Evolutionary conservation across 2,329 filamentous ascomycete species (phyloP).

Genomic region (Colletotrichum neosansevieriae): DNA sequence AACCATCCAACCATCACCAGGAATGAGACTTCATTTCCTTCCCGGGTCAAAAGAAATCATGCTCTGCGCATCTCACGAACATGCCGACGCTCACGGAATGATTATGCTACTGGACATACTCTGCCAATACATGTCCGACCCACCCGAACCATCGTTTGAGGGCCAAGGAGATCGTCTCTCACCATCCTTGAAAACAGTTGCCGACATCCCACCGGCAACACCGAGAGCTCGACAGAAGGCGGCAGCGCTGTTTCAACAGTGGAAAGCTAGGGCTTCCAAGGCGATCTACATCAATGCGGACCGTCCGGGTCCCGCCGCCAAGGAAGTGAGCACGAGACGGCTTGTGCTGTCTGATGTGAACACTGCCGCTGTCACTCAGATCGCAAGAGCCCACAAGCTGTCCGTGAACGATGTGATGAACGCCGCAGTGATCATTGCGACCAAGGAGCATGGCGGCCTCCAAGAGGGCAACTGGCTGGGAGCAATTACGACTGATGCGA

Average conservation of each 20-base stretch:
- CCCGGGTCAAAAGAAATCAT: conserved; percentile 9
- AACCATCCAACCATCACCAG: background rate
- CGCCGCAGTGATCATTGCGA: background rate
- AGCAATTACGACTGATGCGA: background rate
- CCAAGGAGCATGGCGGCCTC: background rate
- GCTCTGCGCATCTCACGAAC: conserved; percentile 10
- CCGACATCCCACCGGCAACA: background rate
- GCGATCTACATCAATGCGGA: no score
- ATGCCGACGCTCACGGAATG: conserved; percentile 9
- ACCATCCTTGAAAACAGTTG: conserved; percentile 1
- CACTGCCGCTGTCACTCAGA: background rate
- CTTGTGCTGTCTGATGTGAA: background rate
- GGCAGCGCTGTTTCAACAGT: background rate
- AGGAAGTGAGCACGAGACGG: background rate
- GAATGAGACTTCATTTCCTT: conserved; percentile 10
- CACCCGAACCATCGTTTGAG: conserved; percentile 1
- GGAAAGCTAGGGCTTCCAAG: background rate
- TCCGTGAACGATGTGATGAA: conserved; percentile 22
- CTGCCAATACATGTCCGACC: background rate
- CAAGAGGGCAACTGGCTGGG: conserved; percentile 13
- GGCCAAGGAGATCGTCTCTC: conserved; percentile 9
- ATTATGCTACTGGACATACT: conserved; percentile 6
- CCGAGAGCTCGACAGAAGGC: background rate
- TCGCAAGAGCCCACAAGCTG: background rate
- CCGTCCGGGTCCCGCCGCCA: background rate